These are phyloP conservation scores for Syzygium syzygioides DNA, from an alignment of 441 rosid species.

Conservation along the genomic window DNA sequence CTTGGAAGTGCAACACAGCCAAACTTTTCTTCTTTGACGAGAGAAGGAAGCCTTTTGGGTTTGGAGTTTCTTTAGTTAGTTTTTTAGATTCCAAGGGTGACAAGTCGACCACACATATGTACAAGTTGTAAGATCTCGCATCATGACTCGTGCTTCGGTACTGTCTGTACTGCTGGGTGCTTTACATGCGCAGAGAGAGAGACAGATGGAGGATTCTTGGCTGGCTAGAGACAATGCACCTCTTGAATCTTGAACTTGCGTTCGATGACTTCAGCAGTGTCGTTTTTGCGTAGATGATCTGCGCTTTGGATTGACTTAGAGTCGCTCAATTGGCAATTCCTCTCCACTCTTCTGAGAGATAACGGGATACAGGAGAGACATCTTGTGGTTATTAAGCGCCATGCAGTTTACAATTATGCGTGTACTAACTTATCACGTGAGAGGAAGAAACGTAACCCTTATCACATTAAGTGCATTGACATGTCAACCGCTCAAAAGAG, in stretches of 20 bases:
- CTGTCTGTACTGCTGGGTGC: constrained; percentile 11
- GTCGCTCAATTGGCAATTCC: neutral
- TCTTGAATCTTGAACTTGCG: neutral
- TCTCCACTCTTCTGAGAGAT: neutral
- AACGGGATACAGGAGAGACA: neutral
- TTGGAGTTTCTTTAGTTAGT: neutral
- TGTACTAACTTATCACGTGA: neutral
- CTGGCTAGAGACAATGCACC: neutral
- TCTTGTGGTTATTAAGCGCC: neutral
- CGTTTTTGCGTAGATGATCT: neutral
- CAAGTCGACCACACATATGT: constrained; percentile 1
- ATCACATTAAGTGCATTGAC: neutral
- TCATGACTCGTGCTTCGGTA: constrained; percentile 6
- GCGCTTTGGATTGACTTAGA: neutral
- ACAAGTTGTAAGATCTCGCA: constrained; percentile 7
- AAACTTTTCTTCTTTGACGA: neutral
- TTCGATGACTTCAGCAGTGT: neutral
- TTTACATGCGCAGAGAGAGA: neutral
- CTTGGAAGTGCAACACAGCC: neutral
- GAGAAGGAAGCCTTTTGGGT: neutral
- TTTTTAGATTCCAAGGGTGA: neutral
- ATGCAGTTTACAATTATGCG: neutral
- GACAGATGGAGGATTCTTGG: neutral
- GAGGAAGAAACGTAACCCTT: neutral
- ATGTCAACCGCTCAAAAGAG: neutral